These are phyloP conservation scores for Tulasnella sp. DNA, from an alignment of 768 basidiomycete genomes.

Conservation along the genomic window DNA sequence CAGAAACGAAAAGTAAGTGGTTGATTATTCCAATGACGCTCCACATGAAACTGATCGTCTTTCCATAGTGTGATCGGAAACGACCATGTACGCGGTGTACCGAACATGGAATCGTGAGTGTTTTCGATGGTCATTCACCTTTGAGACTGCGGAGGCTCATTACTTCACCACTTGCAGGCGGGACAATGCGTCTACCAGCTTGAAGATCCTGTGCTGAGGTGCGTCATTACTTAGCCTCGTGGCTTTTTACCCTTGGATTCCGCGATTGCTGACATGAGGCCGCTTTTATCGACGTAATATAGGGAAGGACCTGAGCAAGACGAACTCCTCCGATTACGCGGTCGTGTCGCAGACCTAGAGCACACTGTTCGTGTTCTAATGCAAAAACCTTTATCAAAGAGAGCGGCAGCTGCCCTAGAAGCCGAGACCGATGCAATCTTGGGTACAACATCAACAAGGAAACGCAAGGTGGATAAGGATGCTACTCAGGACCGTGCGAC, in stretches of 20 bases:
- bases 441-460: slow-evolving; percentile 13
- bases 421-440: slow-evolving; percentile 13
- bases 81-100: slow-evolving; percentile 49
- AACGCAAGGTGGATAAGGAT: slow-evolving; percentile 14
- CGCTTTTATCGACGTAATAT: no score
- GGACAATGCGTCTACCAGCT: slow-evolving; percentile 14
- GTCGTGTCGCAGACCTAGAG: slow-evolving; percentile 14
- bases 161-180: no score
- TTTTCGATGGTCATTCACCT: no score
- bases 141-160: no score
- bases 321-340: slow-evolving; percentile 12
- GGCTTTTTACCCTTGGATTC: neutral
- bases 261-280: no score
- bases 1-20: slow-evolving; percentile 74
- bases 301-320: slow-evolving; percentile 15
- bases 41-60: no score
- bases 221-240: neutral
- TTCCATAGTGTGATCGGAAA: slow-evolving; percentile 70
- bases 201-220: slow-evolving; percentile 12
- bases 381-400: slow-evolving; percentile 12
- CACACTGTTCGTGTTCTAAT: slow-evolving; percentile 14
- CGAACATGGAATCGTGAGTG: slow-evolving; percentile 13
- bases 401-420: slow-evolving; percentile 13
- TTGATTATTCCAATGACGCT: neutral
- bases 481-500: neutral